Evolutionary conservation across 2,329 filamentous ascomycete genomes (phyloP), one percentile per base, ranked within the genome.

Genomic region (Lizonia empirigonia): DNA sequence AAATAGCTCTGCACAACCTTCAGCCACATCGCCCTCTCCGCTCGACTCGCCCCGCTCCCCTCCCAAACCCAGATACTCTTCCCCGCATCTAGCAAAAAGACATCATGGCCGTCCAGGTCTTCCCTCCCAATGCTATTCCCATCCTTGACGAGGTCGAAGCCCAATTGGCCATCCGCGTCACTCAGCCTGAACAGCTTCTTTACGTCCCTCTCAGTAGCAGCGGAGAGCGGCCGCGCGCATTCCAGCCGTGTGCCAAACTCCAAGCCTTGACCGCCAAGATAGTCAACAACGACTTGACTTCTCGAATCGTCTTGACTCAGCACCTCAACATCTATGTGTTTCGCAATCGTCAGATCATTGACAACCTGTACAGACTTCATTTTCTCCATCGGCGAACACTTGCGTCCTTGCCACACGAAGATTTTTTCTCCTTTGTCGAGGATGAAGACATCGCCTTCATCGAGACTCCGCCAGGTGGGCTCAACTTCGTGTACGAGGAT

Each of bases 381-480:
- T 74, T 86, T 88, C 64, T 89, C 86, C 83, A 87, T 86, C 0
- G 85, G 85, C 37, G 81, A 85, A 65, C 84, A 86, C 33, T 77
- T 78, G 61, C 78, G 79, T 41, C 86, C 86, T 73, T 88, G 86
- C 86, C 86, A 89, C 4, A 87, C 82, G 78, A 82, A 87, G 58
- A 88, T 85, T 74, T 87, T 87, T 40, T 82, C 76, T 19, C 80
- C 80, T 44, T 77, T 78, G 59, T 88, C 85, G 34, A 88, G 70
- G 12, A 88, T 76, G 58, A 88, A 88, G 2, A 88, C 86, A 62
- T 89, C 85, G 44, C 75, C 75, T 50, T 87, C 85, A 59, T 88
- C 85, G 24, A 88, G 77, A 61, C 82, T 87, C 59, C 75, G 62
- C 80, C 82, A 85, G 0, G 74, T 79, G 3, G 85, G 83, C 55